Base-by-base conservation (phyloP, 1,284 basidiomycete species). In the Trametes pubescens region DNA sequence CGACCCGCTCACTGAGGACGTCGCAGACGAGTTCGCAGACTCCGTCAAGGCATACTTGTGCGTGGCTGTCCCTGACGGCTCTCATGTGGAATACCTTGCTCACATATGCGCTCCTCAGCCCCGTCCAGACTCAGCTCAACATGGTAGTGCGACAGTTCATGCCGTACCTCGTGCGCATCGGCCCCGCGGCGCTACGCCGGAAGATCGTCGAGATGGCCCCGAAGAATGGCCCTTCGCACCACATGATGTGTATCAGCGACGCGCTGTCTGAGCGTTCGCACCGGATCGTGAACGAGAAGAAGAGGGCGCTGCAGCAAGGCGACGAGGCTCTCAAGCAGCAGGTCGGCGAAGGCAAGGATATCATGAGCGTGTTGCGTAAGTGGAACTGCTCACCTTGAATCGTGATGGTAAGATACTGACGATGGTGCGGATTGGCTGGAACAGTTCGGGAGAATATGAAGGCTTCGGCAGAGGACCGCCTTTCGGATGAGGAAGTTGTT, bases 321-420 rank as follows among this genome's bases (percentile, higher is more conserved):
- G 71, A 75, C 49, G 68, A 62, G 29, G 67, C 67, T 3, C 56
- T 69, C 11, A 46, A 55, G 47, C 64, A 63, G 24, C 76, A 80
- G 59, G 71, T 81, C 38, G 76, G 73, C 4, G 69, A 77, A 53
- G 81, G 80, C 7, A 80, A 79, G 62, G 83, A 85, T 66, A 73
- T 84, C 51, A 78, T 83, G 68, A 82, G 81, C 58, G 76, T 84
- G n/a, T 59, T 77, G 3, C 59, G 77, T 84, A 51, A 71, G 81
- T 73, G 11, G 11, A 26, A 38, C 47, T 6, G 18, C 4, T n/a
- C 22, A 2, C 2, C 13, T 37, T 26, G 32, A 18, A 9, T 26
- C 18, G 9, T 47, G 21, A 6, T n/a, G 13, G 22, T 16, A 21
- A 6, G 5, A 21, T 22, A 2, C 40, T 29, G 11, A 37, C 21